Evolutionary conservation across 169 alveolate genomes (phyloP).

Genomic region (Plasmodium fragile): DNA sequence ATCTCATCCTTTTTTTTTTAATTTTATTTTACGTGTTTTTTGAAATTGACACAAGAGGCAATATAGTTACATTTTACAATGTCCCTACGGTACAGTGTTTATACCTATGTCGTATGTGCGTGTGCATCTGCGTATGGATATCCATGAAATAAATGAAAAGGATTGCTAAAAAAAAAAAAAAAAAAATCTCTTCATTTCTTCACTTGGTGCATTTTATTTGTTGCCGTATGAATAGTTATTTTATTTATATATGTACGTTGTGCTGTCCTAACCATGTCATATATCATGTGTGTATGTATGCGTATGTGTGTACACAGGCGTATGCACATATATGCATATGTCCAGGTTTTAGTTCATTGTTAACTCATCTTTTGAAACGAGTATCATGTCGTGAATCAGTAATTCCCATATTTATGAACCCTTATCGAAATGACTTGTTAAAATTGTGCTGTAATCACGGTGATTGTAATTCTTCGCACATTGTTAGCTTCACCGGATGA

Average conservation of each 20-base stretch:
- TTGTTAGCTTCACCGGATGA: neutral
- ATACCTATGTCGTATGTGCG: neutral
- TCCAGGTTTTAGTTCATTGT: neutral
- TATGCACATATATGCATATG: neutral
- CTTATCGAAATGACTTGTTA: neutral
- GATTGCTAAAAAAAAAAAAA: neutral
- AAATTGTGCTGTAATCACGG: neutral
- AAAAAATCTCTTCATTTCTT: neutral
- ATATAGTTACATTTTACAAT: neutral
- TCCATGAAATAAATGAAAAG: constrained; percentile 7
- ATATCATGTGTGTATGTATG: neutral
- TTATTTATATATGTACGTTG: constrained; percentile 11
- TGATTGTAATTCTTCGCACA: neutral
- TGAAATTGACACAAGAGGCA: constrained; percentile 7
- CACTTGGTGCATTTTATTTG: constrained; percentile 5
- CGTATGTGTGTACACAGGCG: neutral
- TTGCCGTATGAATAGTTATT: neutral
- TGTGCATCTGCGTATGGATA: neutral
- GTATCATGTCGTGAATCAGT: neutral
- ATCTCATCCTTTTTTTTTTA: constrained; percentile 1
- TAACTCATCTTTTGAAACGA: neutral
- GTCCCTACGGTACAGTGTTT: neutral
- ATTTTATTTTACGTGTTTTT: constrained; percentile 1
- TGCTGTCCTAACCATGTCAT: constrained; percentile 1
- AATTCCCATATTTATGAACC: neutral